A percentile compares a stretch with the other conserved stretches of the same genome.
Conservation (phyloP, 2,329 filamentous ascomycete genomes). For the Colletotrichum spinosum region DNA sequence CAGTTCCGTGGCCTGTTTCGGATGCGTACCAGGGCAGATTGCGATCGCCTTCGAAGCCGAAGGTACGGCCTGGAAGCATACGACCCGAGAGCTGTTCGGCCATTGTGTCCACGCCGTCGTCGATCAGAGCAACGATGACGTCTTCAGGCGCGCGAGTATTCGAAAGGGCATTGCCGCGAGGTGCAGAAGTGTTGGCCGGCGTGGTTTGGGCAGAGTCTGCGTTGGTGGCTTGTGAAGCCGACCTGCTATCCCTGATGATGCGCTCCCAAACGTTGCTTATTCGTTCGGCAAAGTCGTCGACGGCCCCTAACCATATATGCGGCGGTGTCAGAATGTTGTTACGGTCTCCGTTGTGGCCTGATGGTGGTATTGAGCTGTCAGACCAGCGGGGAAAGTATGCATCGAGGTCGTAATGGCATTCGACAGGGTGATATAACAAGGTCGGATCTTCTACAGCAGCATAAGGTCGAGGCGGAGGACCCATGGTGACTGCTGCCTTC, state of each 20-base stretch:
- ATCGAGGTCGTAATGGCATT: background rate
- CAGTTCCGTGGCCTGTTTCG: conserved; percentile 42
- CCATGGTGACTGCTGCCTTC: background rate
- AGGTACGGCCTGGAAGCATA: conserved; percentile 43
- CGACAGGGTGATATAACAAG: background rate
- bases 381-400: background rate
- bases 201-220: background rate
- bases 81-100: conserved; percentile 40
- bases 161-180: background rate
- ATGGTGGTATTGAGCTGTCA: background rate
- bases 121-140: conserved; percentile 51
- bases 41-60: conserved; percentile 40
- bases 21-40: conserved; percentile 45
- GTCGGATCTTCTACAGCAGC: background rate
- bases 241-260: background rate
- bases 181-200: conserved; percentile 3
- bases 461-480: background rate
- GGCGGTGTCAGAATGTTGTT: background rate
- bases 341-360: conserved; percentile 16
- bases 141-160: conserved; percentile 2
- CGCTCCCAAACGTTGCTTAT: conserved; percentile 35
- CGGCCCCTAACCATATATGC: conserved; percentile 38
- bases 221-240: background rate
- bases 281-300: conserved; percentile 39
- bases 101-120: conserved; percentile 51